Percentiles rank a stretch among this genome's conserved stretches.
These are phyloP conservation scores for Sporothrix variecibatus DNA, from an alignment of 2,329 filamentous ascomycete genomes.

Conservation along the genomic window DNA sequence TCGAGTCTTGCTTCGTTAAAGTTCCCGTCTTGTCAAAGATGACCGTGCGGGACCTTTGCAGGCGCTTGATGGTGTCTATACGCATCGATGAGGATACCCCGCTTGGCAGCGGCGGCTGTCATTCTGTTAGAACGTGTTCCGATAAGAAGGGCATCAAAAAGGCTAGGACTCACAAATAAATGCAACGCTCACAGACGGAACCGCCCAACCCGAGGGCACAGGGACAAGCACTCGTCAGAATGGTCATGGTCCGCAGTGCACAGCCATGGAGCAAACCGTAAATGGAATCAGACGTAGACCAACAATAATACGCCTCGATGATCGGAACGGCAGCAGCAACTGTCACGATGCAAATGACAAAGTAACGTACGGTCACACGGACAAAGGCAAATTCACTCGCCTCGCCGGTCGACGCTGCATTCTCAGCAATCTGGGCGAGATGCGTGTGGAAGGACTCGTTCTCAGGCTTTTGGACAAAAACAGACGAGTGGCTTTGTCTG, in stretches of 20 bases:
- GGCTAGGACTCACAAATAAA: background rate
- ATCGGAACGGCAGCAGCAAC: background rate
- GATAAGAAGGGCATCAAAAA: background rate
- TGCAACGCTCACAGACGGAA: background rate
- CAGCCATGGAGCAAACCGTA: background rate
- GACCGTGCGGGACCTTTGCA: background rate
- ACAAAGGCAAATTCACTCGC: background rate
- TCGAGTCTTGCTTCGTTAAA: background rate
- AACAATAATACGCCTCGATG: background rate
- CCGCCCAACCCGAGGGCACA: background rate
- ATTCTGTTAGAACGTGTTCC: background rate
- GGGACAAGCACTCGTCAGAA: background rate
- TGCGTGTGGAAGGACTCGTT: background rate
- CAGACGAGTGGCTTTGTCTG: background rate
- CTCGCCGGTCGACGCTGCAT: background rate
- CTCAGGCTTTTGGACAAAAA: background rate
- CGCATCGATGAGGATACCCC: background rate
- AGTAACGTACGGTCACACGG: background rate
- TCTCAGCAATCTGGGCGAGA: background rate
- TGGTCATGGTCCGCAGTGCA: background rate
- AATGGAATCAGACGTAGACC: background rate
- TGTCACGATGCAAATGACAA: background rate
- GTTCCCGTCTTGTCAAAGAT: background rate
- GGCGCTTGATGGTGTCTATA: background rate
- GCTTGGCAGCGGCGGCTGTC: background rate